phyloP scores from a whole-genome alignment of 371 early-diverging fungal genomes.

The Chytridium lagenaria region DNA sequence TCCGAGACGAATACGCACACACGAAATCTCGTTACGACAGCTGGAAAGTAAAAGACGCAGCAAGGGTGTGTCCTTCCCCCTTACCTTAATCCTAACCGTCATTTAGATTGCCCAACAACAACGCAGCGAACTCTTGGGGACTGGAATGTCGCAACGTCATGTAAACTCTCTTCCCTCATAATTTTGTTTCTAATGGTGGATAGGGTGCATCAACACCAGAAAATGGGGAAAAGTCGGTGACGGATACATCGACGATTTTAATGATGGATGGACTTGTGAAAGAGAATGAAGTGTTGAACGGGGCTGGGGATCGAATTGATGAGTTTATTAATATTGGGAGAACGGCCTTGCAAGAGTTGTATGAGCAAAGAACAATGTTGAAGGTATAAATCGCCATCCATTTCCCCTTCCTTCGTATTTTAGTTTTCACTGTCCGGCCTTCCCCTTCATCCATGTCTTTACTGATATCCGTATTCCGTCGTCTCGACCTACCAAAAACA shows the following conservation, averaged over 20 bases:
- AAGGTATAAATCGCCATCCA: conserved; percentile 62
- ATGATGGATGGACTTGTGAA: conserved; percentile 46
- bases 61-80: conserved; percentile 41
- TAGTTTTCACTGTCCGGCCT: neutral
- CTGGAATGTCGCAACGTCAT: neutral
- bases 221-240: conserved; percentile 8
- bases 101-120: conserved; percentile 17
- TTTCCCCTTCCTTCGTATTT: neutral
- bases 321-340: conserved; percentile 77
- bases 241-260: conserved; percentile 41
- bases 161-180: neutral
- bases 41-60: conserved; percentile 18
- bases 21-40: conserved; percentile 63
- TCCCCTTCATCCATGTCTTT: conserved; percentile 3
- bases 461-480: neutral
- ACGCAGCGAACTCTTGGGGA: conserved; percentile 26
- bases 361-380: conserved; percentile 77
- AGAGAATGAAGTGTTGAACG: conserved; percentile 59
- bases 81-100: neutral
- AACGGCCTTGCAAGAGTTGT: conserved; percentile 70
- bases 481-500: too few species aligned
- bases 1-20: conserved; percentile 67
- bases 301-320: conserved; percentile 70
- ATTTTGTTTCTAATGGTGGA: neutral
- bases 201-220: neutral